Base-by-base conservation (phyloP, 176 grass and related monocot genomes). In the Musa beccarii region DNA sequence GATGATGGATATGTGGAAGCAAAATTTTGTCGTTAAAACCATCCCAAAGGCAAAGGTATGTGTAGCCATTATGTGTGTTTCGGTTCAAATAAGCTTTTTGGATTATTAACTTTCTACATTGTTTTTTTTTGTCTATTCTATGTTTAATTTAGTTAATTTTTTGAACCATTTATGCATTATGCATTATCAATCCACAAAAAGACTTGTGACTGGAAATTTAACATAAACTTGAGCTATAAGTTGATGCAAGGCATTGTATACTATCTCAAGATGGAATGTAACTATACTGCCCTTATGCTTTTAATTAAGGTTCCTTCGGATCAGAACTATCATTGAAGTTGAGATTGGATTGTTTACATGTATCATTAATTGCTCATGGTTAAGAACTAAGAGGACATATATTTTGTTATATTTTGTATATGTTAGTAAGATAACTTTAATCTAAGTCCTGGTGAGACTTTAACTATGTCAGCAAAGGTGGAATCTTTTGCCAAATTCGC, bases 1-100 rank as follows among this genome's bases (percentile, higher is more conserved):
- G 79, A 93, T 98, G 94, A 80, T 93, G 79, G 69, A 93, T 65
- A 91, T 98, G 88, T 90, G 90, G 90, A 98, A 85, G 78, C 82
- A 79, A 23, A 84, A 93, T 83, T 98, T 93, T 75, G 55, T 72
- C 49, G 88, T 98, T 51, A 98, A 88, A 81, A 79, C 77, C 13
- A 29, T 98, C 13, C 84, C 94, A 9, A 91, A 82, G 76, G 88
- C 90, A 8, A 98, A 98, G 94, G 94, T 98, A 74, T 11, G 11
- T 56, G 7, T 17, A 11, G 3, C 11, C 11, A 10, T 11, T 43
- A 17, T 21, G 10, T 20, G 10, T 16, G 22, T 17, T 5, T 68
- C 19, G 22, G 59, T 62, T 62, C 6, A 54, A 21, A 63, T 51
- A 25, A 52, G 8, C 49, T 49, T 73, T 3, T 63, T 19, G 7